Base-by-base conservation (phyloP, 805 yeast genomes). In the Grigorovia yakushimaensis region DNA sequence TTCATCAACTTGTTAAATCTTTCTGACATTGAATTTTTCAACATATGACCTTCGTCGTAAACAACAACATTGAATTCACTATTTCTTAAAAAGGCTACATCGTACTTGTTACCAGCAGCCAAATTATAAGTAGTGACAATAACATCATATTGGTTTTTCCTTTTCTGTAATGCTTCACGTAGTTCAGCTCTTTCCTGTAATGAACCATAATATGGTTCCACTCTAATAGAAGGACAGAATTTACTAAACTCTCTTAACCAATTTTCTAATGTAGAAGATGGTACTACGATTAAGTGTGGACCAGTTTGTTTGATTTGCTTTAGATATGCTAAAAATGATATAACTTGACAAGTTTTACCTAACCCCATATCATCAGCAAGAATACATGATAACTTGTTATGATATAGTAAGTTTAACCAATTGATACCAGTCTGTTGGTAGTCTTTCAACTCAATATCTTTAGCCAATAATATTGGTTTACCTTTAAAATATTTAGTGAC, bases 331-430 rank as follows among this genome's bases (percentile, higher is more conserved):
- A 93, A 69, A 61, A 93, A 93, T 7, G 97, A 76, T 66, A 93
- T 91, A 30, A 93, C 96, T 67, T 93, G 98, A 62, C 95, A 84
- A 0, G 98, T 93, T 62, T 93, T 93, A 50, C 99, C 99, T 43
- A 93, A 72, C 5, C 95, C 99, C 99, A 93, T 93, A 64, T 93
- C 99, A 68, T 93, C 99, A 0, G 98, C 99, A 43, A 93, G 71
- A 48, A 93, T 93, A 68, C 98, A 89, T 6, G 96, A 88, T 48
- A 93, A 72, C 17, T 79, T 74, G 59, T 84, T 79, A 49, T 78
- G 79, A 63, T 91, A 93, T 27, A 93, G 71, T 47, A 91, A 65
- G 51, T 81, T 74, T 47, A 93, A 71, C 99, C 99, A 93, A 63
- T 93, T 93, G 45, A 93, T 69, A 42, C 99, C 99, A n/a, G 89